Evolutionary conservation across 2,329 filamentous ascomycete genomes (phyloP).

Genomic region (Pseudocercospora fuligena): DNA sequence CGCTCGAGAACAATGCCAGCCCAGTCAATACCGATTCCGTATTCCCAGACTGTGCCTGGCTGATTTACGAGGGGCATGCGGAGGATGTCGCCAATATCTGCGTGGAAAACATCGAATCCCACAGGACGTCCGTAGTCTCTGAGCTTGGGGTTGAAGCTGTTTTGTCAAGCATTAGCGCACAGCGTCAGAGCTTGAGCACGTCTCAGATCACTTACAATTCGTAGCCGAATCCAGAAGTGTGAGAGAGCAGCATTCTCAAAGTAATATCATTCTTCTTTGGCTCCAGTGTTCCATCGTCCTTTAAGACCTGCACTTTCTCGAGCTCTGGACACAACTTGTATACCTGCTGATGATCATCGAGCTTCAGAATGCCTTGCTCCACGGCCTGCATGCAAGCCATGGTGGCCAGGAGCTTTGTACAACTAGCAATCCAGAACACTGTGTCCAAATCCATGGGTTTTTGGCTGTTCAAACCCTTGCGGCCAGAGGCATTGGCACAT

Average conservation of each 20-base stretch:
- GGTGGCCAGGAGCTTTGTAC: conserved; percentile 50
- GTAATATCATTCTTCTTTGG: conserved; percentile 55
- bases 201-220: conserved; percentile 41
- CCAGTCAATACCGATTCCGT: conserved; percentile 57
- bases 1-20: conserved; percentile 55
- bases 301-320: conserved; percentile 47
- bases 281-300: conserved; percentile 46
- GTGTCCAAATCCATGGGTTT: conserved; percentile 63
- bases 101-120: conserved; percentile 64
- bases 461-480: conserved; percentile 42
- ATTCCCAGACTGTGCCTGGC: conserved; percentile 66
- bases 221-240: conserved; percentile 59
- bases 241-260: conserved; percentile 55
- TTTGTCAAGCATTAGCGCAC: not conserved
- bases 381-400: conserved; percentile 56
- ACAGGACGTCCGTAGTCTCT: conserved; percentile 50
- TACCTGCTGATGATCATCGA: conserved; percentile 49
- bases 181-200: too few relatives aligned
- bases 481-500: conserved; percentile 50
- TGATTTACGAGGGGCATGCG: conserved; percentile 64
- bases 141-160: conserved; percentile 49
- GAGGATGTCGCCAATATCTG: conserved; percentile 54
- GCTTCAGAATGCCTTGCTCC: conserved; percentile 47
- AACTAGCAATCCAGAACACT: conserved; percentile 63
- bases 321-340: conserved; percentile 51